phyloP scores from a whole-genome alignment of 306 rosid species.

The Fragaria nilgerrensis region DNA sequence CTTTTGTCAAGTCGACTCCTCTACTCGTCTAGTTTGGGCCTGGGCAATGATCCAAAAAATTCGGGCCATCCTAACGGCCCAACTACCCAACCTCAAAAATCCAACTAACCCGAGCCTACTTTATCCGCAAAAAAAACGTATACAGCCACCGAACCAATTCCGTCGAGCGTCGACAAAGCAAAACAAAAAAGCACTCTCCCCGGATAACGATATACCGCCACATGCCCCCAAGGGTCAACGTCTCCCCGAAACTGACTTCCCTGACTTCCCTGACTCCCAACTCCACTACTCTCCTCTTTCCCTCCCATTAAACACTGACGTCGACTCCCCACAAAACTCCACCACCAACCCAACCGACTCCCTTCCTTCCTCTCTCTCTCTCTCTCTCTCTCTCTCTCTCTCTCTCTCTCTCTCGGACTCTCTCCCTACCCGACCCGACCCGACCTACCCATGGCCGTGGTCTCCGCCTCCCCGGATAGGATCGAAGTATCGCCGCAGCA shows the following conservation, averaged over 20 bases:
- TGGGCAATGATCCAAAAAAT: no score
- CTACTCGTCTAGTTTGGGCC: no score
- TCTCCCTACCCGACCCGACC: background rate
- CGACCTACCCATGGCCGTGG: constrained; percentile 32
- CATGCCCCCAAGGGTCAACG: background rate
- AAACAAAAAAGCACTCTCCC: background rate
- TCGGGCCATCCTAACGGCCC: no score
- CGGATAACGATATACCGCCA: background rate
- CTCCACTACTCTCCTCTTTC: background rate
- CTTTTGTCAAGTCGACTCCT: no score
- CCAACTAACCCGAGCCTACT: background rate
- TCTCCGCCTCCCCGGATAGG: constrained; percentile 23
- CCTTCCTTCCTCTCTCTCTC: background rate
- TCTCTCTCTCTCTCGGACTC: background rate
- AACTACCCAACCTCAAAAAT: no score
- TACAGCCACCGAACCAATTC: background rate
- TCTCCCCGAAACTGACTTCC: background rate
- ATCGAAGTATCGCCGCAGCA: constrained; percentile 34
- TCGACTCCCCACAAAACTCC: background rate
- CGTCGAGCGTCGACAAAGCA: background rate
- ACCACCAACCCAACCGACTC: background rate
- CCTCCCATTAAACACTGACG: constrained; percentile 1
- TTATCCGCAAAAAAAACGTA: background rate
- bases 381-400: background rate
- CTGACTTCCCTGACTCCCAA: background rate